These are phyloP conservation scores for Kandelia obovata DNA, from an alignment of 345 rosid genomes.

Conservation along the genomic window DNA sequence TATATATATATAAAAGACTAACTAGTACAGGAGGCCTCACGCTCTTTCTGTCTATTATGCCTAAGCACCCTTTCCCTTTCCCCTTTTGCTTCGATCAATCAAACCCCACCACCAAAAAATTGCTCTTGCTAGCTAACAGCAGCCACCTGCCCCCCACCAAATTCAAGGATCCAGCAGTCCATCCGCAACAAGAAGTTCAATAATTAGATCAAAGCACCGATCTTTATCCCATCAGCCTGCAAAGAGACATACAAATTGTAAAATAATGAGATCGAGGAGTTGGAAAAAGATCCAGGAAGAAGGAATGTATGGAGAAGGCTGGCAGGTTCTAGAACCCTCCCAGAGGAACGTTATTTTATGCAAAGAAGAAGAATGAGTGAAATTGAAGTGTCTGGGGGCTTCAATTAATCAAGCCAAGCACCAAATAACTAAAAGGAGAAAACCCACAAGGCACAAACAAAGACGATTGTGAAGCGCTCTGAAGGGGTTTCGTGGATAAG, in stretches of 20 bases:
- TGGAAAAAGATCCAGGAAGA: slow-evolving; percentile 8
- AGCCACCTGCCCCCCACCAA: neutral
- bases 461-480: slow-evolving; percentile 19
- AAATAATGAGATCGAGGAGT: slow-evolving; percentile 26
- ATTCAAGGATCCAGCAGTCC: neutral
- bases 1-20: neutral
- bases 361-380: slow-evolving; percentile 21
- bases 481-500: slow-evolving; percentile 4
- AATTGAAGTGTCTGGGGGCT: slow-evolving; percentile 33
- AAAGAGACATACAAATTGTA: slow-evolving; percentile 19
- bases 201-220: slow-evolving; percentile 2
- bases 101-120: slow-evolving; percentile 31
- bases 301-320: too few relatives aligned
- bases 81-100: slow-evolving; percentile 14
- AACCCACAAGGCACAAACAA: slow-evolving; percentile 24
- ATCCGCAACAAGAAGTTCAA: neutral
- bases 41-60: slow-evolving; percentile 4
- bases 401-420: slow-evolving; percentile 39
- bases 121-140: neutral
- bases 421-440: slow-evolving; percentile 32
- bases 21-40: neutral
- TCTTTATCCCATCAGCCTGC: slow-evolving; percentile 47
- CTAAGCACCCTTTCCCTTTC: slow-evolving; percentile 15
- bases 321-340: slow-evolving; percentile 8
- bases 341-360: slow-evolving; percentile 30